Base-by-base conservation (phyloP, 2,329 filamentous ascomycete genomes). In the Cytospora schulzeri region DNA sequence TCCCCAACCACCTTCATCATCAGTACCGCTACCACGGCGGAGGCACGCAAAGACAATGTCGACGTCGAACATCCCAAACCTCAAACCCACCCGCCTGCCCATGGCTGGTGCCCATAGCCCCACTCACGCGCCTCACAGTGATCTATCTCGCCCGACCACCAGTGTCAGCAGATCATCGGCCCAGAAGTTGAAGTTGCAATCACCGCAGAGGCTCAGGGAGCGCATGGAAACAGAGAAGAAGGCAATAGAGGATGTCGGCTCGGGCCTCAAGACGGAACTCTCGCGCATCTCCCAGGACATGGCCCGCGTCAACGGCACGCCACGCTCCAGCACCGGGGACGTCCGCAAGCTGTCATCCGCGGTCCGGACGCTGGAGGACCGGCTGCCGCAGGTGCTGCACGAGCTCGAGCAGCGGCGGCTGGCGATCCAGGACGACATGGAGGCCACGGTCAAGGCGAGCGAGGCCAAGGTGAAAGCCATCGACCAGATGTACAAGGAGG, bases 401-500 rank as follows among this genome's bases (percentile, higher is more conserved):
- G 85, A 89, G 29, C 77, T 92, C 53, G 82, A 80, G 14, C 80
- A 83, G 17, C 85, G 86, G 56, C 87, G 91, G 57, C 80, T 83
- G 9, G 78, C 82, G 4, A 83, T 96, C 58, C 86, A 90, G 66
- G 81, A 80, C 33, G 92, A 96, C 69, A 80, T 96, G 69, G 87
- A 92, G 51, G 86, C 81, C 24, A 88, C 88, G 1, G 81, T 97
- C 17, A 83, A 86, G 70, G 87, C 92, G 1, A 88, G 86, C 17
- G 93, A 97, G 74, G 85, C 84, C 65, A 93, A 95, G 71, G 88
- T 89, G 65, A 90, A 88, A 70, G 90, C 90, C 50, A 86, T 97
- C 60, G 93, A 97, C 74, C 91, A 96, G 76, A 80, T 97, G 59
- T 96, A 96, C 78, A 91, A 92, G 69, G 92, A 97, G 73, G 86